These are phyloP conservation scores for Suillus discolor DNA, from an alignment of 768 basidiomycete genomes.

Conservation along the genomic window DNA sequence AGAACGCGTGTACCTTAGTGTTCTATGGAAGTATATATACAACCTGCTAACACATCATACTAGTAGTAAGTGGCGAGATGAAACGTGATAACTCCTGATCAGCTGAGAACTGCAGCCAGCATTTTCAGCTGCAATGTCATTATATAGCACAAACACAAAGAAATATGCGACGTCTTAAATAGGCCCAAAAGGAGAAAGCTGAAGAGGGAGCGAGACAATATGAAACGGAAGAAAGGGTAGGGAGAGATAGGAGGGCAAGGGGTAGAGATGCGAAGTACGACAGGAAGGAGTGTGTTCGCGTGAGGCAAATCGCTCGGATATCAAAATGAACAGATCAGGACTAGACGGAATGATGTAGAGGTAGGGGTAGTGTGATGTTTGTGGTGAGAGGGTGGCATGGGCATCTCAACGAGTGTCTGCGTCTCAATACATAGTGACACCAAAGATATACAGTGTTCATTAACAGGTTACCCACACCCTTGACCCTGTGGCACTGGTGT, in stretches of 20 bases:
- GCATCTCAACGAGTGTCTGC: slow-evolving; percentile 14
- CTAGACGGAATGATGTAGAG: slow-evolving; percentile 24
- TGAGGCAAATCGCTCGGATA: slow-evolving; percentile 24
- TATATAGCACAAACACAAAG: slow-evolving; percentile 42
- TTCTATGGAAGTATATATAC: not conserved
- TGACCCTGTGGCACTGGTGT: slow-evolving; percentile 9
- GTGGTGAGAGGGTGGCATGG: slow-evolving; percentile 30
- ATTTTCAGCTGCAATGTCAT: slow-evolving; percentile 35
- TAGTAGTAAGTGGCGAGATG: not conserved
- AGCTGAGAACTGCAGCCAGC: not conserved
- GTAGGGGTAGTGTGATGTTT: slow-evolving; percentile 20
- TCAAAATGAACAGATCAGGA: slow-evolving; percentile 31
- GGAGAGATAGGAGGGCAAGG: slow-evolving; percentile 23
- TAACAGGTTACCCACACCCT: not conserved
- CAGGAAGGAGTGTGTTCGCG: slow-evolving; percentile 27
- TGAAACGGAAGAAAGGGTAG: slow-evolving; percentile 15
- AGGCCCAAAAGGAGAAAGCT: slow-evolving; percentile 28
- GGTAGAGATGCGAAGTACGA: slow-evolving; percentile 34
- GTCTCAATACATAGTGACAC: not conserved
- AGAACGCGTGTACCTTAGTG: too few relatives aligned
- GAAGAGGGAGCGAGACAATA: slow-evolving; percentile 19
- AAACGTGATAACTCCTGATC: not conserved
- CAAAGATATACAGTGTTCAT: slow-evolving; percentile 2
- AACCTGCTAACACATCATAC: not conserved
- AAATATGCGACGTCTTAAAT: slow-evolving; percentile 39